Evolutionary conservation across 2,329 filamentous ascomycete species (phyloP).

Genomic region (Diaporthe ilicicola): DNA sequence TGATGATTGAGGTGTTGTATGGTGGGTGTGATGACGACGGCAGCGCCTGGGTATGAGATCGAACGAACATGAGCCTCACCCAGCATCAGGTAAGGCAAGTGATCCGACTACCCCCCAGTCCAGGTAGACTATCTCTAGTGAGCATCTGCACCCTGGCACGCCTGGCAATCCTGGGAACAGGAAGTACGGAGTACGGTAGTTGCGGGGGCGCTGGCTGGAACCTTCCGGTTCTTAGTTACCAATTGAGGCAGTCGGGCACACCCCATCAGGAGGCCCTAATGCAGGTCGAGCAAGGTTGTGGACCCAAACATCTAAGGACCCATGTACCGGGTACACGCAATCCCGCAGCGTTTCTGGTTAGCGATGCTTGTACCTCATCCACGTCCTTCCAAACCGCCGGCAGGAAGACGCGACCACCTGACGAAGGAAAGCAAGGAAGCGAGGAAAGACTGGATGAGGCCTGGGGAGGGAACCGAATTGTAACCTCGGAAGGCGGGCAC

Average conservation of each 20-base stretch:
- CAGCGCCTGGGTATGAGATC: not conserved
- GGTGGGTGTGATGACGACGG: slow-evolving; percentile 3
- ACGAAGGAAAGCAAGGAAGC: not conserved
- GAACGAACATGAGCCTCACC: slow-evolving; percentile 3
- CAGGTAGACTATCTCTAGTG: not conserved
- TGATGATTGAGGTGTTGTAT: not conserved
- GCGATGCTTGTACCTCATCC: not conserved
- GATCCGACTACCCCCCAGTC: not conserved
- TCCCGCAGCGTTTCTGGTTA: not conserved
- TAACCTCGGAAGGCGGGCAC: slow-evolving; percentile 11
- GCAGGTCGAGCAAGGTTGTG: slow-evolving; percentile 13
- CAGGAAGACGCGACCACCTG: slow-evolving; percentile 12
- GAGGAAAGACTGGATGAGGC: not conserved
- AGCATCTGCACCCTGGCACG: slow-evolving; percentile 6
- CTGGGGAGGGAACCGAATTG: slow-evolving; percentile 5
- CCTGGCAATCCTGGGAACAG: not conserved
- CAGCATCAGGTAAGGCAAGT: not conserved
- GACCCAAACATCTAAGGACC: no score
- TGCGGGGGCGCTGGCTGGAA: slow-evolving; percentile 2
- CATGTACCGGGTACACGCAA: not conserved
- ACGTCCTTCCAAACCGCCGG: not conserved
- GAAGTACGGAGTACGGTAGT: no score
- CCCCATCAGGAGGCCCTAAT: not conserved
- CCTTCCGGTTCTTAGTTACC: slow-evolving; percentile 22
- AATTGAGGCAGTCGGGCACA: slow-evolving; percentile 1